Evolutionary conservation across 2,329 filamentous ascomycete species (phyloP).

Genomic region (Botrytis elliptica): DNA sequence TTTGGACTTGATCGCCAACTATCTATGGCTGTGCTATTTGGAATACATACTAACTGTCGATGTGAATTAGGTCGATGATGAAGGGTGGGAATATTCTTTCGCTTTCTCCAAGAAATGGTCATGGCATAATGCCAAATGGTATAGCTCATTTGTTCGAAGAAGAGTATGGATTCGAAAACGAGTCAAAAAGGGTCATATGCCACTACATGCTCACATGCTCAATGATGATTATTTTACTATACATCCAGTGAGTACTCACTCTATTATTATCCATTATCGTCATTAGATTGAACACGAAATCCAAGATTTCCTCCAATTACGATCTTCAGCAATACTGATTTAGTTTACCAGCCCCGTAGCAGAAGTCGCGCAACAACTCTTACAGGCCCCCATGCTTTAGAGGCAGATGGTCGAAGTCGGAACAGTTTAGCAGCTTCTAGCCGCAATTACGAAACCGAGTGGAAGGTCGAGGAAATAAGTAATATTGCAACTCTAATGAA

Average conservation of each 20-base stretch:
- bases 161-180: conserved; percentile 84
- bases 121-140: conserved; percentile 93
- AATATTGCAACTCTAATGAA: conserved; percentile 62
- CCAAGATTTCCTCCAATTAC: background rate
- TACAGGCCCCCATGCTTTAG: conserved; percentile 22
- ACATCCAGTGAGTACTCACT: conserved; percentile 51
- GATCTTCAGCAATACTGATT: background rate
- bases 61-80: conserved; percentile 57
- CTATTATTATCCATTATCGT: background rate
- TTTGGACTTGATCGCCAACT: background rate
- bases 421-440: conserved; percentile 36
- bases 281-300: background rate
- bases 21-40: background rate
- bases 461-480: conserved; percentile 56
- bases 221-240: conserved; percentile 80
- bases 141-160: conserved; percentile 89
- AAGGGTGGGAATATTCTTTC: conserved; percentile 96
- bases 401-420: conserved; percentile 17
- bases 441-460: conserved; percentile 41
- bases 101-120: conserved; percentile 71
- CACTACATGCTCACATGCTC: conserved; percentile 60
- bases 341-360: conserved; percentile 39
- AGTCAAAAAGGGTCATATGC: conserved; percentile 56
- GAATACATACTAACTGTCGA: background rate
- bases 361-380: conserved; percentile 41